Conservation (phyloP, 169 alveolate species). For the Eimeria falciformis region DNA sequence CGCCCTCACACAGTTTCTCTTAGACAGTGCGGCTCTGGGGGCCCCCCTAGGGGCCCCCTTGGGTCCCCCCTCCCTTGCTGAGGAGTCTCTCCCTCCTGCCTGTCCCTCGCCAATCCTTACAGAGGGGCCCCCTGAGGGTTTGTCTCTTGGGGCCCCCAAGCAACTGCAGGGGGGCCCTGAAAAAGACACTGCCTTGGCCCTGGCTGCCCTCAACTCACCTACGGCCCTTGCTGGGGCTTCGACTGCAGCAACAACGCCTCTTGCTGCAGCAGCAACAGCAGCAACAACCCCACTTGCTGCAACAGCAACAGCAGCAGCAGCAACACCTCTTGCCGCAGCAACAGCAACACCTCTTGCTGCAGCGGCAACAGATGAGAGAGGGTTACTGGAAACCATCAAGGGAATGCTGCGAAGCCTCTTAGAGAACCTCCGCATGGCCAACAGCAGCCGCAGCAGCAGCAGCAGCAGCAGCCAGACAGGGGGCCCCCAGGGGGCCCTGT, state of each 20-base stretch:
- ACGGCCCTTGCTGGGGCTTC: neutral
- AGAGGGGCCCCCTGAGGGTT: neutral
- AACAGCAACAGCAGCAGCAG: neutral
- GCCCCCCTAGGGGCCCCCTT: neutral
- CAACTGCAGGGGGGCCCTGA: neutral
- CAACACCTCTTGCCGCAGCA: conserved; percentile 39
- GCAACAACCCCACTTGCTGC: neutral
- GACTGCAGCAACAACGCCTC: conserved; percentile 29
- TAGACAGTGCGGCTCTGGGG: neutral
- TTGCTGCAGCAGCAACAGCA: conserved; percentile 45
- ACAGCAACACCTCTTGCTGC: conserved; percentile 11
- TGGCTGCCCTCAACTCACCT: conserved; percentile 34
- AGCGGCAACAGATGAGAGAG: conserved; percentile 3
- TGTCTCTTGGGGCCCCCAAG: neutral
- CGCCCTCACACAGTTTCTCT: neutral
- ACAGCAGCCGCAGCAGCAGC: conserved; percentile 61
- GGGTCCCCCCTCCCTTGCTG: neutral
- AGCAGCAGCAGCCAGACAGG: neutral
- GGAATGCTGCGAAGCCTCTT: neutral
- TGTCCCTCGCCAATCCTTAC: neutral
- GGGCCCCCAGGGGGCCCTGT: neutral
- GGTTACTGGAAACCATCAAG: conserved; percentile 7
- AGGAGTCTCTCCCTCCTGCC: neutral
- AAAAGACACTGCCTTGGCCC: conserved; percentile 1
- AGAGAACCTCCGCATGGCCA: neutral